phyloP scores from a whole-genome alignment of 208 protist species.

The Entamoeba moshkovskii region DNA sequence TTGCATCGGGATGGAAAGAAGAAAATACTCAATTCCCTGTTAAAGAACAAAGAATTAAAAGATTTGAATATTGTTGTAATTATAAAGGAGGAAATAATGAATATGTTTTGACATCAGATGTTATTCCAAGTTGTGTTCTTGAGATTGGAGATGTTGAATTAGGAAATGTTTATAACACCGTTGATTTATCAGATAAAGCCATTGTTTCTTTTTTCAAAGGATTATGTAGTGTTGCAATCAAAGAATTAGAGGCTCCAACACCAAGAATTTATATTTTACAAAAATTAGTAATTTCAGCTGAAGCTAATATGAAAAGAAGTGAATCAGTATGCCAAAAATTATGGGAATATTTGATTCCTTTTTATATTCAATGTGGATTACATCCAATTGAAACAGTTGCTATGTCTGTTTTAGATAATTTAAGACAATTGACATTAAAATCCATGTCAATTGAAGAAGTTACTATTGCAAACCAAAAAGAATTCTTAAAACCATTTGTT shows the following conservation, averaged over 20 bases:
- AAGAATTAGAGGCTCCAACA: not conserved
- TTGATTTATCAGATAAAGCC: not conserved
- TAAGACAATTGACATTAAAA: not conserved
- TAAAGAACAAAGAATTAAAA: not conserved
- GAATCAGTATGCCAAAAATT: not conserved
- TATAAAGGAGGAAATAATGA: not conserved
- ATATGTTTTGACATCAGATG: not conserved
- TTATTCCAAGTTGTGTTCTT: not conserved
- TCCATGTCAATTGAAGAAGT: not conserved
- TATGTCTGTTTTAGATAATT: not conserved
- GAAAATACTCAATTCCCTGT: not conserved
- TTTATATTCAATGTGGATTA: not conserved
- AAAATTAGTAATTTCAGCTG: not conserved
- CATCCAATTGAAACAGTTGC: not conserved
- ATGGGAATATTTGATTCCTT: not conserved
- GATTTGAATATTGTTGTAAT: not conserved
- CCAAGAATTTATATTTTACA: not conserved
- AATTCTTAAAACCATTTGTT: not conserved
- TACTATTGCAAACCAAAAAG: not conserved
- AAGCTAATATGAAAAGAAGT: not conserved
- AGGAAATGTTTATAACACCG: not conserved
- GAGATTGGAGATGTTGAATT: not conserved
- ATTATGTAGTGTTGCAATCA: not conserved
- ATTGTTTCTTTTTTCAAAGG: not conserved
- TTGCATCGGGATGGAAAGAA: not conserved